These are phyloP conservation scores for Leishmania gerbilli DNA, from an alignment of 208 protist genomes.

Conservation along the genomic window DNA sequence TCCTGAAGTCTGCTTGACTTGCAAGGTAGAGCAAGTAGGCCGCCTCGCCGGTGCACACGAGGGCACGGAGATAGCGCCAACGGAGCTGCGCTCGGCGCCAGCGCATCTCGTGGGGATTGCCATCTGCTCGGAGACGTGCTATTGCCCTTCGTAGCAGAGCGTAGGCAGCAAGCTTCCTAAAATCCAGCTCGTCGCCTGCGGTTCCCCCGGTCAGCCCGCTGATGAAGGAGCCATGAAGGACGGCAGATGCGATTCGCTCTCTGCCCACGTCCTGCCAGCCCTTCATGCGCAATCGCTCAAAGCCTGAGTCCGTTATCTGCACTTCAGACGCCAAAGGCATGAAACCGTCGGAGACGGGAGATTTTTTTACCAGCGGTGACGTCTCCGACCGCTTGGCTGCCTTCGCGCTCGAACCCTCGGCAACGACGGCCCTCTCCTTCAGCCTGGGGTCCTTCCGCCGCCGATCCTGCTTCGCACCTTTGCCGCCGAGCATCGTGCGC, in stretches of 20 bases:
- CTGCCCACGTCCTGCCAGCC: constrained; percentile 45
- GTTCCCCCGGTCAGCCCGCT: neutral
- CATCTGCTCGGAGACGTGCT: constrained; percentile 34
- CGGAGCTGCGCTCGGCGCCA: constrained; percentile 52
- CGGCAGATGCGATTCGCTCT: constrained; percentile 18
- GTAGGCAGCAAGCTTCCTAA: constrained; percentile 41
- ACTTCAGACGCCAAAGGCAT: neutral
- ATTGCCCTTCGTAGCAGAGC: constrained; percentile 58
- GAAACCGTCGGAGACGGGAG: neutral
- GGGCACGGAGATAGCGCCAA: constrained; percentile 77
- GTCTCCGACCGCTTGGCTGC: neutral
- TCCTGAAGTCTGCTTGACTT: constrained; percentile 58
- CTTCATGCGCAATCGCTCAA: constrained; percentile 53
- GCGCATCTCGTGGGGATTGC: constrained; percentile 25
- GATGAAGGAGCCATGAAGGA: neutral
- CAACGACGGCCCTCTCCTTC: neutral
- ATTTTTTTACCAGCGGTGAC: neutral
- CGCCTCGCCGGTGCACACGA: constrained; percentile 83
- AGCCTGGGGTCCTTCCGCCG: neutral
- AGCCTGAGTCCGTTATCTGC: constrained; percentile 10
- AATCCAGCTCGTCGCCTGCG: neutral
- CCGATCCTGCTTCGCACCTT: neutral
- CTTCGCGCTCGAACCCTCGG: neutral
- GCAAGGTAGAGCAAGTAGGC: constrained; percentile 65
- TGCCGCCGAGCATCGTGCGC: neutral